Evolutionary conservation across 2,329 filamentous ascomycete species (phyloP), one percentile per base, ranked within the genome.

Genomic region (Albophoma yamanashiensis): DNA sequence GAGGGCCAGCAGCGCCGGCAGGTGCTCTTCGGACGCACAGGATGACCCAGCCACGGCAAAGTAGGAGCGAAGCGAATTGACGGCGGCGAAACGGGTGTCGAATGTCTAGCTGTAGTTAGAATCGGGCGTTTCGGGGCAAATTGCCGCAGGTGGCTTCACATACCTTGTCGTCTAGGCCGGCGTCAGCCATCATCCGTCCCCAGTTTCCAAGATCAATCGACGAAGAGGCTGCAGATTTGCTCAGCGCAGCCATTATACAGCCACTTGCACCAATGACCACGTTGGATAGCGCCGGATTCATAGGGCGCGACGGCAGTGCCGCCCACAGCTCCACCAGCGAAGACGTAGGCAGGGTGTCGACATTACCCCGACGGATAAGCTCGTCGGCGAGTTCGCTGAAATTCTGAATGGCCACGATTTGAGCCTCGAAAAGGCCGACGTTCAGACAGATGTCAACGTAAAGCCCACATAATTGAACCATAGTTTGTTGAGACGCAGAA

Each of bases 1-100:
- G 1, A 93, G 75, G 4, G 87, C 78, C 6, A 91, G 71, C 58
- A 89, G 81, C 38, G 83, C 76, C 1, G 82, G 76, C 1, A 91
- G 71, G 40, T 84, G 74, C 17, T 71, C 69, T 43, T 73, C 64
- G 53, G 63, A 62, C 62, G 67, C 61, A 62, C 59, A 62, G 62
- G 65, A 45, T 1, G 65, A 42, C 15, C 60, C 61, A 4, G 67
- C 45, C 59, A 61, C 58, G 43, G 62, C 69, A 66, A 77, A 81
- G 70, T 84, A 82, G 17, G 79, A 81, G 43, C 68, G 69, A 17
- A 89, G 75, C 1, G 87, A 82, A 43, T 75, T 71, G 1, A 79
- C 78, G 1, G 84, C 85, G 0, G 87, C 82, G 66, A 83, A 77
- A 57, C 88, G 83, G 0, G 80, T 84, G 67, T 89, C 84, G 61